phyloP scores from a whole-genome alignment of 2,329 filamentous ascomycete genomes.

The Neonectria faginata region DNA sequence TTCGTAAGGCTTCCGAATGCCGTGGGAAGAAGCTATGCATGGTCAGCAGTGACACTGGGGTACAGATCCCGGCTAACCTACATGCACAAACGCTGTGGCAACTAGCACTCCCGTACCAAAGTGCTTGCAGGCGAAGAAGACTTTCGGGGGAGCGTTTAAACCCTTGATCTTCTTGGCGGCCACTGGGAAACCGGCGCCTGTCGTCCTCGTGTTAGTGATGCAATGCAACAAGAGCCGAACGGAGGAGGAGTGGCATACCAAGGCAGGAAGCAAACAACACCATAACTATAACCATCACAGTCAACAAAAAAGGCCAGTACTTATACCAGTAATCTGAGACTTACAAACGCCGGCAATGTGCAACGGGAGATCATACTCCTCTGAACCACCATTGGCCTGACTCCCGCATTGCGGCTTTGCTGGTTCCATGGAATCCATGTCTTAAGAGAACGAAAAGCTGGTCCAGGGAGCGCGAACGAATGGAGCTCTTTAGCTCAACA shows the following conservation, averaged over 20 bases:
- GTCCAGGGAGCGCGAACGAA: background rate
- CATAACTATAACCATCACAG: slow-evolving; percentile 29
- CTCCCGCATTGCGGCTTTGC: slow-evolving; percentile 48
- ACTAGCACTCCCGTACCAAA: slow-evolving; percentile 79
- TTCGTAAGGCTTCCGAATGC: slow-evolving; percentile 66
- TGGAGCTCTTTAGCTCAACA: background rate
- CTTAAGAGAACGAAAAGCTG: background rate
- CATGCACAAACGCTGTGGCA: slow-evolving; percentile 79
- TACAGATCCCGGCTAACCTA: slow-evolving; percentile 48
- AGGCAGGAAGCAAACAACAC: slow-evolving; percentile 45
- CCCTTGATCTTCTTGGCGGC: slow-evolving; percentile 67
- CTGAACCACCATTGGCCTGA: background rate
- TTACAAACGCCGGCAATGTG: slow-evolving; percentile 49
- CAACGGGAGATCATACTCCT: slow-evolving; percentile 44
- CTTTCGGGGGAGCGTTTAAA: slow-evolving; percentile 66
- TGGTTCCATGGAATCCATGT: slow-evolving; percentile 12
- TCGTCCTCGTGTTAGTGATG: slow-evolving; percentile 5
- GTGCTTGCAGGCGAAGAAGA: slow-evolving; percentile 73
- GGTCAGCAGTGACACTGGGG: slow-evolving; percentile 5
- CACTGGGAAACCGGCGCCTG: slow-evolving; percentile 64
- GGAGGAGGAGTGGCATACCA: slow-evolving; percentile 20
- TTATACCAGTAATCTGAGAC: slow-evolving; percentile 9
- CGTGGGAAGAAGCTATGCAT: slow-evolving; percentile 64
- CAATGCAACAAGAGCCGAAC: background rate
- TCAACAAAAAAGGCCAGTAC: background rate